Conservation (phyloP, 2,329 filamentous ascomycete genomes). For the Mariannaea sp. region DNA sequence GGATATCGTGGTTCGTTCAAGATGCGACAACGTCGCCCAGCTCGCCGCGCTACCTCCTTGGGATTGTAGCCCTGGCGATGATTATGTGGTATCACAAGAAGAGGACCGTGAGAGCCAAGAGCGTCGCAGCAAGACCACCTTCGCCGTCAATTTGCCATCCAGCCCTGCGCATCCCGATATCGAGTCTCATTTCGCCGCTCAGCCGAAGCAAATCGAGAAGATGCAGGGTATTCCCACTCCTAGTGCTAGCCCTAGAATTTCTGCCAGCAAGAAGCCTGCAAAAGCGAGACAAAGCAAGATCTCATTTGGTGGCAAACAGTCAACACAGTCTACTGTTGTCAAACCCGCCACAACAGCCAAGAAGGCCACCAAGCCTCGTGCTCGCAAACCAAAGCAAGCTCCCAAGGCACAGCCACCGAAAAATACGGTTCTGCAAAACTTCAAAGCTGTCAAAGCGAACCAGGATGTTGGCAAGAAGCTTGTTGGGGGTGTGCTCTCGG, state of each 20-base stretch:
- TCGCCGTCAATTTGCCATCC: slow-evolving; percentile 40
- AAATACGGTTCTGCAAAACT: slow-evolving; percentile 47
- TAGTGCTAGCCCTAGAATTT: slow-evolving; percentile 58
- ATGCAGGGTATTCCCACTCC: slow-evolving; percentile 62
- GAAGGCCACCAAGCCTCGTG: slow-evolving; percentile 39
- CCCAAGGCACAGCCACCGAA: slow-evolving; percentile 46
- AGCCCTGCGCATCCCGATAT: slow-evolving; percentile 27
- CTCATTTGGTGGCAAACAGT: slow-evolving; percentile 43
- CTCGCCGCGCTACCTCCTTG: slow-evolving; percentile 67
- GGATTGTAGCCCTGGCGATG: slow-evolving; percentile 58
- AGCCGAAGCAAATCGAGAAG: slow-evolving; percentile 48
- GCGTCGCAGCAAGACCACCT: slow-evolving; percentile 45
- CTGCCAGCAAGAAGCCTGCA: slow-evolving; percentile 45
- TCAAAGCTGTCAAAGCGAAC: slow-evolving; percentile 30
- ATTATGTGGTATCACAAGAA: slow-evolving; percentile 53
- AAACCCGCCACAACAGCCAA: slow-evolving; percentile 29
- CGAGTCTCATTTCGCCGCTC: slow-evolving; percentile 38
- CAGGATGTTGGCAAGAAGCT: slow-evolving; percentile 30
- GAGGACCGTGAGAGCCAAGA: slow-evolving; percentile 48
- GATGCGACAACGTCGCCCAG: slow-evolving; percentile 84
- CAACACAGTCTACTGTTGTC: slow-evolving; percentile 14
- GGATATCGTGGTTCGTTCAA: slow-evolving; percentile 86
- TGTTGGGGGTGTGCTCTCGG: slow-evolving; percentile 1
- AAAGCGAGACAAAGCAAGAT: slow-evolving; percentile 60
- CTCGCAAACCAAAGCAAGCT: slow-evolving; percentile 42